Evolutionary conservation across 2,329 filamentous ascomycete species (phyloP).

Genomic region (Exophiala viscosa): DNA sequence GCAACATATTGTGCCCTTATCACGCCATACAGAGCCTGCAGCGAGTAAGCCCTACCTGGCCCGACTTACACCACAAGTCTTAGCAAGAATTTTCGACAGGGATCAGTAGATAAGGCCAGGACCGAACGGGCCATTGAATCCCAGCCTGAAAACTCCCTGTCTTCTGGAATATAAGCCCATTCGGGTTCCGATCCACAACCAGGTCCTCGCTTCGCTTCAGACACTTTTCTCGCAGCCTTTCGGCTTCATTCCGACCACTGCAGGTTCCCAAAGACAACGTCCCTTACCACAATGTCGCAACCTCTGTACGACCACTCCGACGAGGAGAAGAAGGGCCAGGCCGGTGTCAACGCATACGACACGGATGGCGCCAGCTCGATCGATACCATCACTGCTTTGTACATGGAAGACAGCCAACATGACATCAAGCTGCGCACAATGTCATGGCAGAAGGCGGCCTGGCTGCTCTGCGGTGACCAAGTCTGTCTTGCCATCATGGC

Average conservation of each 20-base stretch:
- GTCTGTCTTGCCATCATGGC: constrained; percentile 53
- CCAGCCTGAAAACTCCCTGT: no score
- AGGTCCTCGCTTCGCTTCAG: not conserved
- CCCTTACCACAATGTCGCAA: not conserved
- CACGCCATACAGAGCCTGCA: constrained; percentile 10
- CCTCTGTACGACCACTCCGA: not conserved
- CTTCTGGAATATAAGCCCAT: no score
- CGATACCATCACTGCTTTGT: not conserved
- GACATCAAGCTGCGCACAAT: constrained; percentile 53
- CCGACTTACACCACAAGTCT: not conserved
- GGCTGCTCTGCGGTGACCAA: constrained; percentile 48
- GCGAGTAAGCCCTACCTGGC: constrained; percentile 4
- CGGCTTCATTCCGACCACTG: not conserved
- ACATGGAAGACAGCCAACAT: constrained; percentile 40
- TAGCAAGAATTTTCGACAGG: not conserved
- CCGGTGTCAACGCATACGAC: constrained; percentile 29
- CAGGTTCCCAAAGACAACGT: not conserved
- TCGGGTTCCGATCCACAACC: no score
- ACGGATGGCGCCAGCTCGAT: constrained; percentile 28
- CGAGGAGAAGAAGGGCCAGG: constrained; percentile 2
- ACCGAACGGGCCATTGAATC: no score
- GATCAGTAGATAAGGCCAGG: not conserved
- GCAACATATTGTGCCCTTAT: constrained; percentile 8
- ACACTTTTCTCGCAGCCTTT: not conserved
- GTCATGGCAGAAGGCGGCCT: constrained; percentile 52